A percentile compares a stretch with the other conserved stretches of the same genome.
phyloP scores from a whole-genome alignment of 2,329 filamentous ascomycete genomes.

The Aaosphaeria arxii region DNA sequence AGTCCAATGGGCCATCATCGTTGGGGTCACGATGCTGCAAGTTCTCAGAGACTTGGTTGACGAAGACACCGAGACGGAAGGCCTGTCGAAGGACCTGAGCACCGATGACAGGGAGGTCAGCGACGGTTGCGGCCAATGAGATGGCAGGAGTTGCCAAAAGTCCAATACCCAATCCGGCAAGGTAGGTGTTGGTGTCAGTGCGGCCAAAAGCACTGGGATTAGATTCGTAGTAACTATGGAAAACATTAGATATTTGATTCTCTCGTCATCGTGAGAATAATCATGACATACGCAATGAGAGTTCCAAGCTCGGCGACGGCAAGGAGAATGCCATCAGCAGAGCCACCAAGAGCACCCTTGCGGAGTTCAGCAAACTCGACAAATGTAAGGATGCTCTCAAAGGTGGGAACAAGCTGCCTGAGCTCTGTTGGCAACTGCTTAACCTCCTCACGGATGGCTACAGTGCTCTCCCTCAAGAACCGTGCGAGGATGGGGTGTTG shows the following conservation, averaged over 20 bases:
- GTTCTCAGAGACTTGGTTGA: conserved; percentile 10
- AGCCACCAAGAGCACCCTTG: conserved; percentile 40
- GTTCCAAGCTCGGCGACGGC: conserved; percentile 39
- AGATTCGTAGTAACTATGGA: conserved; percentile 1
- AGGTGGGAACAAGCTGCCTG: conserved; percentile 31
- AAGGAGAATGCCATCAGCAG: conserved; percentile 47
- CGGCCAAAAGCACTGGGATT: conserved; percentile 3
- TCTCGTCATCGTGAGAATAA: no score
- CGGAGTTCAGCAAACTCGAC: conserved; percentile 23
- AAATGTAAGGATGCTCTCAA: conserved; percentile 38
- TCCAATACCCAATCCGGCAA: conserved; percentile 41
- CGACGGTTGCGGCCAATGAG: conserved; percentile 33
- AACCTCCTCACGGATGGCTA: conserved; percentile 41
- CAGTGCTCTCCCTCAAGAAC: conserved; percentile 43
- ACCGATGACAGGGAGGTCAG: not conserved
- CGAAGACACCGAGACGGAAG: not conserved
- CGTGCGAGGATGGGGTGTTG: conserved; percentile 34
- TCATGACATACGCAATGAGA: conserved; percentile 43
- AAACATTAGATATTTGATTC: no score
- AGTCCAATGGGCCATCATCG: conserved; percentile 16
- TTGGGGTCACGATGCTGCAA: conserved; percentile 36
- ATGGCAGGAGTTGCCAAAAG: conserved; percentile 44
- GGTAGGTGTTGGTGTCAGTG: conserved; percentile 16
- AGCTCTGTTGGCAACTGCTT: conserved; percentile 23
- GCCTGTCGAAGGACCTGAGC: not conserved